Percentiles rank a stretch among this genome's conserved stretches.
phyloP scores from a whole-genome alignment of 108 stramenopile species.

The Pelagomonas calceolata region DNA sequence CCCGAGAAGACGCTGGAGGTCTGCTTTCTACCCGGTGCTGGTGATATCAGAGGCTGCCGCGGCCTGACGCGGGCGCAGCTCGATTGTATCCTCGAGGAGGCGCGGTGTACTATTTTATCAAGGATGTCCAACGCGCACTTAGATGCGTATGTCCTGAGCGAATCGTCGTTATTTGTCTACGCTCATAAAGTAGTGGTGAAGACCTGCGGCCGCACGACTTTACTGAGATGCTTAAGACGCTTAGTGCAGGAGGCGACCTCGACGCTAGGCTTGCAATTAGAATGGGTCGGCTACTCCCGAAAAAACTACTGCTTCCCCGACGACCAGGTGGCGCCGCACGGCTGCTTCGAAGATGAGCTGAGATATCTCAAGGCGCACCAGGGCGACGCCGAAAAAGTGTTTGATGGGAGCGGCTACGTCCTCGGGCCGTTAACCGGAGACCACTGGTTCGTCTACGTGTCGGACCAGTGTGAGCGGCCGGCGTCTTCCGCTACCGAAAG shows the following conservation, averaged over 20 bases:
- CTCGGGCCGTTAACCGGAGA: slow-evolving; percentile 94
- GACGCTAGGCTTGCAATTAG: slow-evolving; percentile 73
- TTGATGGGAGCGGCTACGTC: slow-evolving; percentile 90
- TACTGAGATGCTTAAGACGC: slow-evolving; percentile 82
- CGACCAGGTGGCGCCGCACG: slow-evolving; percentile 70
- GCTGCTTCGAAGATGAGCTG: slow-evolving; percentile 24
- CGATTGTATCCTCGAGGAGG: slow-evolving; percentile 79
- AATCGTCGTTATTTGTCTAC: slow-evolving; percentile 95
- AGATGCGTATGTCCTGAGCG: slow-evolving; percentile 92
- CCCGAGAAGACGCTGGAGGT: slow-evolving; percentile 62
- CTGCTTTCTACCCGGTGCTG: slow-evolving; percentile 46
- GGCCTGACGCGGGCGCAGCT: slow-evolving; percentile 59
- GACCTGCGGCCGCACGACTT: slow-evolving; percentile 99
- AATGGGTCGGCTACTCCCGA: slow-evolving; percentile 97
- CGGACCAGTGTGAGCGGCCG: slow-evolving; percentile 85
- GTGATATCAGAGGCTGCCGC: slow-evolving; percentile 60
- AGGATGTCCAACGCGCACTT: slow-evolving; percentile 79
- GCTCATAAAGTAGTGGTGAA: slow-evolving; percentile 95
- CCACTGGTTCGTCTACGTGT: slow-evolving; percentile 99
- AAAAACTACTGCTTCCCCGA: slow-evolving; percentile 97
- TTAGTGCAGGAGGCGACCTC: slow-evolving; percentile 53
- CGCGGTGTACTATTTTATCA: slow-evolving; percentile 88
- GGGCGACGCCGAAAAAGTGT: slow-evolving; percentile 4
- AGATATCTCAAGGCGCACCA: slow-evolving; percentile 13
- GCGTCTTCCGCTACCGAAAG: slow-evolving; percentile 70